Base-by-base conservation (phyloP, 176 grass and related monocot genomes). In the Juncus effusus region DNA sequence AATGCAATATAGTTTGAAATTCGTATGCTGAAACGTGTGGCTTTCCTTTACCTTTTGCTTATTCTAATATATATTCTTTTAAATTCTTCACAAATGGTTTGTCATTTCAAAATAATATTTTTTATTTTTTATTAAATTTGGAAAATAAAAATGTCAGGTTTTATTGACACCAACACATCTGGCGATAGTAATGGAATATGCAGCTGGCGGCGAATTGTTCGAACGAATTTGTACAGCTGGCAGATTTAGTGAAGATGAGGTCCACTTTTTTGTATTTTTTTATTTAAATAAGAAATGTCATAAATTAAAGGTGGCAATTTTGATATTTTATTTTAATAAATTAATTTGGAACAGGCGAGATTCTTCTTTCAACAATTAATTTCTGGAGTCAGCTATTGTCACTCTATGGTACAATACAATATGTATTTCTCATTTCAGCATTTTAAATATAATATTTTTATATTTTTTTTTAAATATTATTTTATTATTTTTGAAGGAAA, bases 331-430 rank as follows among this genome's bases (percentile, higher is more conserved):
- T 8, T 52, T 28, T 47, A 47, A 47, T 9, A 6, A 50, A 50
- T 51, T 67, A 64, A 56, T 67, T 60, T 42, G 41, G 45, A 4
- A 76, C 19, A 97, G 88, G 88, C 88, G 61, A 88, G 92, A 16
- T 96, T 96, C 66, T 96, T 96, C 92, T 96, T 96, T 74, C 92
- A 97, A 72, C 93, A 97, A 79, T 63, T 97, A 59, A 83, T 97
- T 73, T 97, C 88, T 9, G 93, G 93, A 64, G 93, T 97, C 77
- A 97, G 93, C 82, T 97, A 89, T 76, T 97, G 93, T 45, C 93
- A 97, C 59, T 97, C 88, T 57, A 97, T 92, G 88, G 93, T 97
- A 96, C 69, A 66, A 56, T 56, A 40, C 40, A 56, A 51, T 16
- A 55, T 36, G 16, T 16, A 40, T 56, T 67, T 70, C 13, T 40